Evolutionary conservation across 345 rosid genomes (phyloP).

Genomic region (Eucalyptus grandis): DNA sequence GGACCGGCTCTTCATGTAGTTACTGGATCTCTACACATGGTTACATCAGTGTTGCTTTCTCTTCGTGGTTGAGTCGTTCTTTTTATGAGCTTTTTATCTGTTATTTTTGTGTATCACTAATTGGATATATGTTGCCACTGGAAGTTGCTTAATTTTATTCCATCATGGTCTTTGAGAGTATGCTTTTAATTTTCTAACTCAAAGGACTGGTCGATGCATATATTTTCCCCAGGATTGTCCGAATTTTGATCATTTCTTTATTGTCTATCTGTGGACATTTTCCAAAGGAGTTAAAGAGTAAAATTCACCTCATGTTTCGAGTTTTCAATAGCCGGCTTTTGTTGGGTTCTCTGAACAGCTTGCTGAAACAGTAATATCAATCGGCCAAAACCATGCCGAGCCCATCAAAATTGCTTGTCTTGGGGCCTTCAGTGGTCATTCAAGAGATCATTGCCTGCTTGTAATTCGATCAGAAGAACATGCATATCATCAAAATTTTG

Average conservation of each 20-base stretch:
- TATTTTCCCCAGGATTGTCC: background rate
- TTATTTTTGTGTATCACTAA: background rate
- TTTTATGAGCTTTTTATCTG: background rate
- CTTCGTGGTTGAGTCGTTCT: background rate
- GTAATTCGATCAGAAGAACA: background rate
- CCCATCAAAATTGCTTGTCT: background rate
- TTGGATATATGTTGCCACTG: background rate
- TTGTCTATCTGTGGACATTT: background rate
- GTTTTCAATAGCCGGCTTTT: background rate
- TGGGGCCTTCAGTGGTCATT: background rate
- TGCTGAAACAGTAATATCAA: background rate
- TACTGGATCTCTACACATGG: slow-evolving; percentile 55
- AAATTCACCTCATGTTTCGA: background rate
- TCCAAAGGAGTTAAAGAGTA: background rate
- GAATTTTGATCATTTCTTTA: background rate
- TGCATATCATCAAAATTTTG: background rate
- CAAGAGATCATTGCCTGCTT: background rate
- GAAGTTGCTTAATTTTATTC: background rate
- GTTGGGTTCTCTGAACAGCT: background rate
- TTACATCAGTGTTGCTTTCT: slow-evolving; percentile 22
- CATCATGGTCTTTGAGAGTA: background rate
- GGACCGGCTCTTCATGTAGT: slow-evolving; percentile 22
- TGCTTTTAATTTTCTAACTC: background rate
- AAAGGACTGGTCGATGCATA: background rate
- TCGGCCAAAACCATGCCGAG: background rate